Percentiles rank a stretch among this genome's conserved stretches.
Conservation (phyloP, 2,329 filamentous ascomycete genomes). For the Aureobasidium musti region DNA sequence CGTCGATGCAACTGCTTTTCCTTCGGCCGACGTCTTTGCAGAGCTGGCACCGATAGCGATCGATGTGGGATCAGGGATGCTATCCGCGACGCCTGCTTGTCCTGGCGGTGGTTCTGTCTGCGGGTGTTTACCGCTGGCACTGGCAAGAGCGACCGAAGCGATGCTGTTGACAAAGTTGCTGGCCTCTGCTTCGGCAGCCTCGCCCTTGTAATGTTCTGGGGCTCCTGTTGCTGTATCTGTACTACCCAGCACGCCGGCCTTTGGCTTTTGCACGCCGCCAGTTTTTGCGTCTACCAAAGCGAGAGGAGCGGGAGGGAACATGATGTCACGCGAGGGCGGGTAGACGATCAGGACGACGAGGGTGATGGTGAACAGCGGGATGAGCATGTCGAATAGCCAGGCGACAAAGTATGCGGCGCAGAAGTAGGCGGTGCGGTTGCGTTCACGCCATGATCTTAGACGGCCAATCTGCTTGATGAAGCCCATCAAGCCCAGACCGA, state of each 20-base stretch:
- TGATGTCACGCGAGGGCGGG: slow-evolving; percentile 60
- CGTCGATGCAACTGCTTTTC: slow-evolving; percentile 51
- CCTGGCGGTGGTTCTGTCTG: slow-evolving; percentile 60
- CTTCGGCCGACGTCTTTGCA: slow-evolving; percentile 56
- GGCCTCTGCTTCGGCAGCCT: slow-evolving; percentile 81
- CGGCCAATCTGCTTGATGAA: slow-evolving; percentile 73
- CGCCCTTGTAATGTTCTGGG: slow-evolving; percentile 78
- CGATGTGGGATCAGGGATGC: slow-evolving; percentile 63
- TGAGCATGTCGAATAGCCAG: slow-evolving; percentile 72
- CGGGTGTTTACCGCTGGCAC: slow-evolving; percentile 75
- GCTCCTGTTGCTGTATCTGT: slow-evolving; percentile 78
- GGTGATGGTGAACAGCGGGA: slow-evolving; percentile 61
- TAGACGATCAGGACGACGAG: slow-evolving; percentile 67
- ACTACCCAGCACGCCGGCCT: slow-evolving; percentile 72
- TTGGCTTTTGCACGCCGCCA: slow-evolving; percentile 75
- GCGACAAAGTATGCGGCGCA: slow-evolving; percentile 63
- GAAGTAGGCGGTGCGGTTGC: slow-evolving; percentile 66
- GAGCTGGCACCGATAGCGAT: slow-evolving; percentile 57
- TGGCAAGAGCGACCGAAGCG: slow-evolving; percentile 69
- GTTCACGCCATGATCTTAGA: slow-evolving; percentile 77
- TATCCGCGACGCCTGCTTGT: slow-evolving; percentile 47
- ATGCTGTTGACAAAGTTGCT: slow-evolving; percentile 77
- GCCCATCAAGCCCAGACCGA: slow-evolving; percentile 66
- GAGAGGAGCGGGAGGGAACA: slow-evolving; percentile 78
- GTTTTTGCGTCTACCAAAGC: slow-evolving; percentile 69